Percentiles rank a stretch among this genome's conserved stretches.
Conservation (phyloP, 202 grass and related monocot species). For the Brachypodium distachyon region DNA sequence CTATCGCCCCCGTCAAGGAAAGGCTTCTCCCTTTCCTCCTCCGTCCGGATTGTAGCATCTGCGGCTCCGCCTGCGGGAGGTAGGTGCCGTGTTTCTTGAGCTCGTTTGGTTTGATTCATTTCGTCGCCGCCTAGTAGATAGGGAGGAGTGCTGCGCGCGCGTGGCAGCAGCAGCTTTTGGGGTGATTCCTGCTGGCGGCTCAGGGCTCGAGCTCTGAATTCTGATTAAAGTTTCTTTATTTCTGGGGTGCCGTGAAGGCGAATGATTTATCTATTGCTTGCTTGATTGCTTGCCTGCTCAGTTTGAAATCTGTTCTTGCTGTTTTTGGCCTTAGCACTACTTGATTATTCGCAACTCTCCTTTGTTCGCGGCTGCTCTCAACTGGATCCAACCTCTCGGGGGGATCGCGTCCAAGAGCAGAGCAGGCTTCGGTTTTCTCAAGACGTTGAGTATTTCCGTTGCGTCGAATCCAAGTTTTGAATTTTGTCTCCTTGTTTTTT, state of each 20-base stretch:
- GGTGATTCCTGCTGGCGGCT: neutral
- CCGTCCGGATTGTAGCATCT: neutral
- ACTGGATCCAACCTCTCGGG: slow-evolving; percentile 24
- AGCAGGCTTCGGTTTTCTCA: neutral
- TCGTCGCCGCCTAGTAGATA: too few relatives aligned
- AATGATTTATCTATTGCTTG: neutral
- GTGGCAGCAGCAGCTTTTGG: neutral
- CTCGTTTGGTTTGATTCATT: neutral
- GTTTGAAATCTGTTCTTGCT: neutral
- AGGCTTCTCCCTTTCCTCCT: neutral
- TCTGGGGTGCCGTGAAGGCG: slow-evolving; percentile 27
- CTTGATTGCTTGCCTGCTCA: neutral
- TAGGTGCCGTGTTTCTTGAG: neutral
- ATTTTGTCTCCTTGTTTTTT: neutral
- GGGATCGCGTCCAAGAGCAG: neutral
- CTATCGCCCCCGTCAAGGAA: neutral
- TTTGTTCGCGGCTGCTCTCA: neutral
- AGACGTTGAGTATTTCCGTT: slow-evolving; percentile 12
- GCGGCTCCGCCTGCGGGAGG: slow-evolving; percentile 7
- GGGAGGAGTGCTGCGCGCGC: slow-evolving; percentile 1
- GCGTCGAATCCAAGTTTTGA: slow-evolving; percentile 13
- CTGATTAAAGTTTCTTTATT: slow-evolving; percentile 25
- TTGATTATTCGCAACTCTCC: neutral
- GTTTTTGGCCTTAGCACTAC: neutral
- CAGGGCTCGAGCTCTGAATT: slow-evolving; percentile 3